Base-by-base conservation (phyloP, 768 basidiomycete genomes). In the Tricholoma sp. region DNA sequence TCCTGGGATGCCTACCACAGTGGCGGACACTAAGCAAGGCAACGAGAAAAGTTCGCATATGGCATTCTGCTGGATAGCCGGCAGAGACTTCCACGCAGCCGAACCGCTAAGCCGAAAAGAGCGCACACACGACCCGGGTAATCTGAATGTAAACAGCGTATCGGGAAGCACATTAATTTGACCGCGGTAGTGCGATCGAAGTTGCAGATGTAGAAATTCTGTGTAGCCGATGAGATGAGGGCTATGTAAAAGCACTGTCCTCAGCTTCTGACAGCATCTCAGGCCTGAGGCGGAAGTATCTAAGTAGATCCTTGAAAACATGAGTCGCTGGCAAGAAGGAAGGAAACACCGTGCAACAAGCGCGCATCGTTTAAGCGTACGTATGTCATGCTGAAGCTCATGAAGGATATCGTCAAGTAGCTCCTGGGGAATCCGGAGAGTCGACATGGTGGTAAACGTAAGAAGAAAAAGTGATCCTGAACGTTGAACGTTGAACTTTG, bases 281-380 rank as follows among this genome's bases (percentile, higher is more conserved):
- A 39, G 18, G 37, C 56, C 51, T 12, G 20, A 7, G 20, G 15
- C 11, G 11, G 56, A 52, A 34, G 51, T 28, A 29, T 36, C 42
- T 20, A 57, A n/a, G 29, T 53, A 50, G 20, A 57, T 28, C 15
- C 42, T 37, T 17, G 56, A 29, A 29, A 58, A 58, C 3, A 58
- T 44, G 32, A 45, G 36, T 13, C 45, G 37, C 48, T 54, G 57
- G 18, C 53, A 24, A 3, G 57, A 39, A 10, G 52, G 45, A 18
- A 49, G 37, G 34, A 58, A 54, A 11, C 52, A 58, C 2, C 37
- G 57, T 4, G 52, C 53, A 28, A 58, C 57, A 0, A 58, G 48
- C n/a, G 57, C 24, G 33, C 57, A 58, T 50, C 7, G n/a, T 42
- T 12, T 15, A 6, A 58, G 57, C 0, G 57, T 32, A 28, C 24